A percentile compares a stretch with the other conserved stretches of the same genome.
Evolutionary conservation across 2,329 filamentous ascomycete species (phyloP).

Genomic region (Kalaharituber pfeilii): DNA sequence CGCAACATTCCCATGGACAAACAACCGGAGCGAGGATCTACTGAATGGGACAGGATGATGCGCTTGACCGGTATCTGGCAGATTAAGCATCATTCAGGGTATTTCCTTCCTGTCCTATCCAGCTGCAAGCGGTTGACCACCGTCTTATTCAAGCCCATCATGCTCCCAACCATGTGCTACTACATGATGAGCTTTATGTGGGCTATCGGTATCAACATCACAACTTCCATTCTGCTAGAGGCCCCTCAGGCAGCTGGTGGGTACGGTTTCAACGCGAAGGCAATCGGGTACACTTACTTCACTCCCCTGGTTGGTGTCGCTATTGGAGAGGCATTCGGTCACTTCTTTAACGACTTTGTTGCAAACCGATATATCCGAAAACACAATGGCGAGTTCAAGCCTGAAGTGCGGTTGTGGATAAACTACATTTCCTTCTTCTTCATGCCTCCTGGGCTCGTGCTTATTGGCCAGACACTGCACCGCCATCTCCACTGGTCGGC

Average conservation of each 20-base stretch:
- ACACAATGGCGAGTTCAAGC: conserved; percentile 19
- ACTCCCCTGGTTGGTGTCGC: conserved; percentile 22
- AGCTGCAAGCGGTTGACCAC: conserved; percentile 19
- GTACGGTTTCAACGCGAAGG: conserved; percentile 18
- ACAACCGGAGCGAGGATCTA: too few relatives aligned
- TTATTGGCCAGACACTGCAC: too few relatives aligned
- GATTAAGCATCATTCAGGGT: conserved; percentile 24
- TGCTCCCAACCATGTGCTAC: conserved; percentile 17
- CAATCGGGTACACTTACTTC: conserved; percentile 21
- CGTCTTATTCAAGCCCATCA: conserved; percentile 14
- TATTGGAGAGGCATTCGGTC: conserved; percentile 22
- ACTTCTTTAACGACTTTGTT: conserved; percentile 23
- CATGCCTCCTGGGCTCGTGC: too few relatives aligned
- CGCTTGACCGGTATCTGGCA: too few relatives aligned
- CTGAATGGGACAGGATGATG: too few relatives aligned
- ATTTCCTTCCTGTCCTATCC: conserved; percentile 21
- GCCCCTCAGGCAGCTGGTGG: conserved; percentile 13
- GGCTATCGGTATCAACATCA: conserved; percentile 22
- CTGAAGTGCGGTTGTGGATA: conserved; percentile 14
- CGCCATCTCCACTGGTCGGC: too few relatives aligned
- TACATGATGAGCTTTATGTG: conserved; percentile 20
- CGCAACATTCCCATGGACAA: too few relatives aligned
- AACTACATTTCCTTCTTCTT: conserved; percentile 17
- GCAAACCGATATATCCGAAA: conserved; percentile 19
- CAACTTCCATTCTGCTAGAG: conserved; percentile 18